A percentile compares a stretch with the other conserved stretches of the same genome.
Conservation (phyloP, 192 early-diverging fungal species). For the Podila horticola region DNA sequence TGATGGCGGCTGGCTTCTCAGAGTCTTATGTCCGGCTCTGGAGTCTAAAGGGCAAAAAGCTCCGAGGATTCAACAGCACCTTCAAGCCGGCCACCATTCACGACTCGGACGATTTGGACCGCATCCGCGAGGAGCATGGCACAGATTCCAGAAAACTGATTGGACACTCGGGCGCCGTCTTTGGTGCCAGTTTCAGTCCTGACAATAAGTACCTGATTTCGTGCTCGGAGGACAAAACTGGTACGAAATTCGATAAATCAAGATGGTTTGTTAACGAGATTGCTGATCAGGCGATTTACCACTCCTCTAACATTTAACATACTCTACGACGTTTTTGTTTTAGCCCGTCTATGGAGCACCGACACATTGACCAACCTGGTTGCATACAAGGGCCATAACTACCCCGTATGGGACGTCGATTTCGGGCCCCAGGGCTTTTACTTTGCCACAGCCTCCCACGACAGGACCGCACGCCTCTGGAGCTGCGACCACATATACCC, state of each 20-base stretch:
- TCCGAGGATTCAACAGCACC: constrained; percentile 70
- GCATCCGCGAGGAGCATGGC: constrained; percentile 67
- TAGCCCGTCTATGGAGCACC: constrained; percentile 95
- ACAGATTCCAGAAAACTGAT: constrained; percentile 73
- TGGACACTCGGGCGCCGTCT: constrained; percentile 94
- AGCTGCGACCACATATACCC: constrained; percentile 97
- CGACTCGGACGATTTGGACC: constrained; percentile 68
- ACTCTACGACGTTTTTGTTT: background rate
- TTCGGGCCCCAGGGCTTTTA: constrained; percentile 93
- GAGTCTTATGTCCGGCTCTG: constrained; percentile 95
- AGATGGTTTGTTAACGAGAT: background rate
- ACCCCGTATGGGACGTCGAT: constrained; percentile 96
- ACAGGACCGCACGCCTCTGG: constrained; percentile 96
- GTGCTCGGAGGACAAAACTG: constrained; percentile 91
- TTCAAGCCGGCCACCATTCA: constrained; percentile 67
- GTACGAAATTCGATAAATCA: constrained; percentile 48
- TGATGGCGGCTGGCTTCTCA: constrained; percentile 91
- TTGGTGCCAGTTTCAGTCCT: constrained; percentile 85
- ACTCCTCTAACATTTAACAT: background rate
- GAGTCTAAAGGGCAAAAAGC: constrained; percentile 84
- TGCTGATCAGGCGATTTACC: too few relatives aligned
- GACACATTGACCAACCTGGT: constrained; percentile 93
- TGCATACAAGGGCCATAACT: constrained; percentile 95
- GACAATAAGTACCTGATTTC: constrained; percentile 90
- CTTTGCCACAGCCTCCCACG: constrained; percentile 96